Conservation (phyloP, 2,329 filamentous ascomycete species). For the Exophiala oligosperma region DNA sequence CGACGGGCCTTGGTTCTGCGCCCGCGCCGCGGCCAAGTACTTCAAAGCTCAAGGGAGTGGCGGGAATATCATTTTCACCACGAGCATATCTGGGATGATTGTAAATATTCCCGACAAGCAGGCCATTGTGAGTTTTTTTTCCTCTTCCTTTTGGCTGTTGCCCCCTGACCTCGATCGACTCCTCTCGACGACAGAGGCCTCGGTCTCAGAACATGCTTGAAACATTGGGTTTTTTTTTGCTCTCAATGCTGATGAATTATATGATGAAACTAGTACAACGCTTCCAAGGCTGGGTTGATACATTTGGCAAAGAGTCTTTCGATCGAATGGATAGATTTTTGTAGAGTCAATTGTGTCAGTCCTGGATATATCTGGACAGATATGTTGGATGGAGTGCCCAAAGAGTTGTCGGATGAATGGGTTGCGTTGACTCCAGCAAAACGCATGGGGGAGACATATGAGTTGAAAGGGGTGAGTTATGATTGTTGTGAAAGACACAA, state of each 20-base stretch:
- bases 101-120: constrained; percentile 57
- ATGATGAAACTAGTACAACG: constrained; percentile 33
- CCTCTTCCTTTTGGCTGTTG: no score
- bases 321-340: constrained; percentile 40
- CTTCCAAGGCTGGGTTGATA: constrained; percentile 38
- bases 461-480: constrained; percentile 4
- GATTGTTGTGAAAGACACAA: no score
- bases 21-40: constrained; percentile 47
- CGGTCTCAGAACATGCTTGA: no score
- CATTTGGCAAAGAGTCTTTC: constrained; percentile 41
- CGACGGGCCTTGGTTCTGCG: constrained; percentile 49
- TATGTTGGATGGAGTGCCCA: constrained; percentile 14
- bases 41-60: constrained; percentile 45
- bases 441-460: background rate
- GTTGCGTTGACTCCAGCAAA: background rate
- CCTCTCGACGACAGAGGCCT: no score
- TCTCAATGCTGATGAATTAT: background rate
- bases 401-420: background rate
- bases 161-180: background rate
- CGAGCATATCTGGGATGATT: constrained; percentile 51
- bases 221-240: background rate
- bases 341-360: constrained; percentile 41
- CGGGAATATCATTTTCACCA: constrained; percentile 55
- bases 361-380: constrained; percentile 44
- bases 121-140: constrained; percentile 39